A percentile compares a stretch with the other conserved stretches of the same genome.
phyloP scores from a whole-genome alignment of 345 rosid genomes.

The Hibiscus tridactylites region DNA sequence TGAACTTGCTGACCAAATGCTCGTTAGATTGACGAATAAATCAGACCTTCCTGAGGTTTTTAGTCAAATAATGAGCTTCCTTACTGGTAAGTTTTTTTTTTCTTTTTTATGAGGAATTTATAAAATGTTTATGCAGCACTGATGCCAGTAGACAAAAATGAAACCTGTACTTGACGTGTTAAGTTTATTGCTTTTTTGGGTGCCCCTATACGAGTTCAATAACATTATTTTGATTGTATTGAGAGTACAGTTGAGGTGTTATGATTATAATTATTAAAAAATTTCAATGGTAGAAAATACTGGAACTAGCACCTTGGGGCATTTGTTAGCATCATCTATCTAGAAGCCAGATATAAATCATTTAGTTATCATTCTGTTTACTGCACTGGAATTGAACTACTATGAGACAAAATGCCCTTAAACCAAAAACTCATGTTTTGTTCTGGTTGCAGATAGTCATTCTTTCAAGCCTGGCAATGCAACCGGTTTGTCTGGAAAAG shows the following conservation, averaged over 20 bases:
- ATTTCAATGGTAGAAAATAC: too few species aligned
- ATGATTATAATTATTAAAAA: neutral
- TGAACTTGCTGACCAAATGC: constrained; percentile 62
- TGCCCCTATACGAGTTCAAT: too few species aligned
- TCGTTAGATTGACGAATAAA: constrained; percentile 54
- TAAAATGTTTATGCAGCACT: neutral
- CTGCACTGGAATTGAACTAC: neutral
- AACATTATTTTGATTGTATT: neutral
- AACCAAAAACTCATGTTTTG: neutral
- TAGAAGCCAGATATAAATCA: neutral
- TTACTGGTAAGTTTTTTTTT: constrained; percentile 43
- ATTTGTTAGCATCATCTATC: neutral
- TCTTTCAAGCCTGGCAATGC: constrained; percentile 33
- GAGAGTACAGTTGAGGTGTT: neutral
- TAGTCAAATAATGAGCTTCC: constrained; percentile 44
- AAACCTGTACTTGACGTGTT: too few species aligned
- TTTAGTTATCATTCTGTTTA: neutral
- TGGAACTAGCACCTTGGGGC: neutral
- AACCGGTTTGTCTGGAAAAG: constrained; percentile 34
- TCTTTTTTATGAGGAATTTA: neutral
- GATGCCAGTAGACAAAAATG: neutral
- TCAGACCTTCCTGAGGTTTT: constrained; percentile 57
- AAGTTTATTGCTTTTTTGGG: too few species aligned
- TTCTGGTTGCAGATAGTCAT: constrained; percentile 56
- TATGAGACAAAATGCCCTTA: neutral